A percentile compares a stretch with the other conserved stretches of the same genome.
Conservation (phyloP, 768 basidiomycete species). For the Amanita muscaria region DNA sequence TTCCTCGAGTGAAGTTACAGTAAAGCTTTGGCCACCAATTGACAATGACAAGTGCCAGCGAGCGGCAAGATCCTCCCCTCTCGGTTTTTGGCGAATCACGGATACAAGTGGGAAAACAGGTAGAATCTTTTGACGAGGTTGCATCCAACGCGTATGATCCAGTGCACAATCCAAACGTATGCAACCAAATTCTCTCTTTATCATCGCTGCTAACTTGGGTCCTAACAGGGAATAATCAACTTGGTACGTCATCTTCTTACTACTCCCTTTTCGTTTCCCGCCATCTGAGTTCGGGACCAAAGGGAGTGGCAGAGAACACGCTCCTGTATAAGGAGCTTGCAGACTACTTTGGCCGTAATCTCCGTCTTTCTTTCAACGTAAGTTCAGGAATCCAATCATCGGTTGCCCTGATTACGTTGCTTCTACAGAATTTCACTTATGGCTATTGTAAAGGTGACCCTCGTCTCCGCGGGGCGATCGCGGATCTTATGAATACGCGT, state of each 20-base stretch:
- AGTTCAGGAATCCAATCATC: neutral
- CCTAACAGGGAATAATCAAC: neutral
- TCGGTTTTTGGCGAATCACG: neutral
- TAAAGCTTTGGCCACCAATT: too few species aligned
- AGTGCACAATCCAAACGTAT: neutral
- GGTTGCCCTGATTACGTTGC: neutral
- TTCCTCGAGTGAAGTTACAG: too few species aligned
- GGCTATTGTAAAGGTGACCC: conserved; percentile 10
- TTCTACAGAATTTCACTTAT: conserved; percentile 14
- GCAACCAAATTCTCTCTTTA: neutral
- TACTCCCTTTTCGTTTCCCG: neutral
- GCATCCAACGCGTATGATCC: neutral
- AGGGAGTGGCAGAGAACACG: conserved; percentile 16
- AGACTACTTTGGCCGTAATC: conserved; percentile 11
- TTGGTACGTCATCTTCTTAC: neutral
- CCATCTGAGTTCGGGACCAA: too few species aligned
- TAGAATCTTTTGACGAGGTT: neutral
- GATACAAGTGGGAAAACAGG: neutral
- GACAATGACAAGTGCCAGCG: too few species aligned
- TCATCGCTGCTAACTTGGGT: neutral
- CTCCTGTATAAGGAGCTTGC: conserved; percentile 12
- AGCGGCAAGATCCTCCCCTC: neutral
- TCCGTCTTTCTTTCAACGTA: conserved; percentile 9
- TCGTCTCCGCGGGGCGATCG: conserved; percentile 10
- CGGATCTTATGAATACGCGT: conserved; percentile 10